Evolutionary conservation across 179 eudicot species (phyloP).

Genomic region (Silene coronaria): DNA sequence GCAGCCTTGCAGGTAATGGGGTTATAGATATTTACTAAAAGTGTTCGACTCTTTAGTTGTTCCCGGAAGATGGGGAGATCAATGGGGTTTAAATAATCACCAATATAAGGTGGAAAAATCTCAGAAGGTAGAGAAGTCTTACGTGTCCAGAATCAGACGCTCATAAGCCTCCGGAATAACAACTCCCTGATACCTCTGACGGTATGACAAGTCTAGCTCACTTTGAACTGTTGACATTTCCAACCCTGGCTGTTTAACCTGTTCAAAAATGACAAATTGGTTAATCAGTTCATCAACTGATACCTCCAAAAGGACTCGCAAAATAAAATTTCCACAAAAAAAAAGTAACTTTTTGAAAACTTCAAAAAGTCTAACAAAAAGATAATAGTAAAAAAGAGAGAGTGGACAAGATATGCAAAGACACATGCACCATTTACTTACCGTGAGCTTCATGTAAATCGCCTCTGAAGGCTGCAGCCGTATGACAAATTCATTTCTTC

Average conservation of each 20-base stretch:
- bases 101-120: not conserved
- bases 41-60: not conserved
- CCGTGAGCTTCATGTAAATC: slow-evolving; percentile 97
- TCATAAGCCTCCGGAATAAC: slow-evolving; percentile 34
- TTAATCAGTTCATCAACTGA: not conserved
- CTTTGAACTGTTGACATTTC: slow-evolving; percentile 37
- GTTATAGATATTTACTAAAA: too few species aligned
- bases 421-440: slow-evolving; percentile 28
- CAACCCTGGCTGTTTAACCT: slow-evolving; percentile 89
- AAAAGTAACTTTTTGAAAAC: too few species aligned
- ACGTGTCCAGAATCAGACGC: slow-evolving; percentile 35
- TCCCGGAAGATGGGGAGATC: not conserved
- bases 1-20: too few species aligned
- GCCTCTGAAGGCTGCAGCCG: slow-evolving; percentile 92
- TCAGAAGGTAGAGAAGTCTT: slow-evolving; percentile 10
- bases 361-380: too few species aligned
- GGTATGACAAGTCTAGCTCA: slow-evolving; percentile 32
- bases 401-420: not conserved
- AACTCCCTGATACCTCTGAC: slow-evolving; percentile 31
- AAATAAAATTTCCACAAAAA: too few species aligned
- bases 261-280: slow-evolving; percentile 12
- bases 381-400: too few species aligned
- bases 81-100: not conserved
- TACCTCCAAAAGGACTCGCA: not conserved
- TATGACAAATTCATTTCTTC: slow-evolving; percentile 94